Percentiles rank a stretch among this genome's conserved stretches.
Evolutionary conservation across 148 eudicot genomes (phyloP).

Genomic region (Cornus florida): DNA sequence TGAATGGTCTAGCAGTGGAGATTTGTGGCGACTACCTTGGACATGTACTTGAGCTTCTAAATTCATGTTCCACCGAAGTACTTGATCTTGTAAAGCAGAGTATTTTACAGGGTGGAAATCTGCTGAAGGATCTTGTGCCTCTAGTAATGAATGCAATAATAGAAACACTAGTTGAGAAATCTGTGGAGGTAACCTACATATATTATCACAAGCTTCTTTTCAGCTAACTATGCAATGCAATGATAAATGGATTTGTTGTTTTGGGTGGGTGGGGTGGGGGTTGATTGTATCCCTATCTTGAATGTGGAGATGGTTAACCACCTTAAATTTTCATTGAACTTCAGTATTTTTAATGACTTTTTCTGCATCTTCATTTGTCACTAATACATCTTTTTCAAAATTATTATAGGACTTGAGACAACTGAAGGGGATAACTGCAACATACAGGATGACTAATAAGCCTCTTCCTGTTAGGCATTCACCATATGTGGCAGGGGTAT

Average conservation of each 20-base stretch:
- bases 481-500: slow-evolving; percentile 68
- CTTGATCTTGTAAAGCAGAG: slow-evolving; percentile 77
- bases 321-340: slow-evolving; percentile 2
- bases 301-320: neutral
- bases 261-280: neutral
- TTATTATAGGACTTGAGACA: slow-evolving; percentile 77
- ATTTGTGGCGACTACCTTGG: slow-evolving; percentile 57
- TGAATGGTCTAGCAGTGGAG: slow-evolving; percentile 60
- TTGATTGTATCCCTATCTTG: neutral
- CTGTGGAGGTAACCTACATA: slow-evolving; percentile 67
- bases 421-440: slow-evolving; percentile 82
- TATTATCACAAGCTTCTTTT: neutral
- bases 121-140: slow-evolving; percentile 61
- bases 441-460: slow-evolving; percentile 93
- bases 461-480: slow-evolving; percentile 93
- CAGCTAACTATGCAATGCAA: neutral
- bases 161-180: slow-evolving; percentile 71
- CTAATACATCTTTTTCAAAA: neutral
- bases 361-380: neutral
- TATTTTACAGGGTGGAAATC: slow-evolving; percentile 69
- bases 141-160: slow-evolving; percentile 51
- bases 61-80: slow-evolving; percentile 74
- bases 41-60: slow-evolving; percentile 58
- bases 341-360: neutral
- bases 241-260: neutral